Percentiles rank a stretch among this genome's conserved stretches.
phyloP scores from a whole-genome alignment of 805 yeast genomes.

The Candida montana region DNA sequence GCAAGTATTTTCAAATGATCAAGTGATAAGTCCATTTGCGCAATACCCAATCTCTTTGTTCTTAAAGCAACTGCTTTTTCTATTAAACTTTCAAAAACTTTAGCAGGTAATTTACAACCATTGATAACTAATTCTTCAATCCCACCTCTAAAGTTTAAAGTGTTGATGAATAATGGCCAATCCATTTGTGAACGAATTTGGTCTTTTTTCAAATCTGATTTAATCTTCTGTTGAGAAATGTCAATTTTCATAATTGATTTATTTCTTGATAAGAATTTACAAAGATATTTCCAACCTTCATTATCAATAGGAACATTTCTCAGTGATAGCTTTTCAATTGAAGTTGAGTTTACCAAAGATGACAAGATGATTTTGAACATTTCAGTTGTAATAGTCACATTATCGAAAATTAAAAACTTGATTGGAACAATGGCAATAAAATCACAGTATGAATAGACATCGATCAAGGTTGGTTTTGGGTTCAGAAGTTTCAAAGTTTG shows the following conservation, averaged over 20 bases:
- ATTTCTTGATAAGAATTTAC: slow-evolving; percentile 68
- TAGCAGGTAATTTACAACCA: slow-evolving; percentile 65
- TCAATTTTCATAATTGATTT: slow-evolving; percentile 55
- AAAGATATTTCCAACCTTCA: slow-evolving; percentile 73
- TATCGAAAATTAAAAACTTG: slow-evolving; percentile 70
- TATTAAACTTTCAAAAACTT: slow-evolving; percentile 50
- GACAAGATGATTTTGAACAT: slow-evolving; percentile 73
- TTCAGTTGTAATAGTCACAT: slow-evolving; percentile 64
- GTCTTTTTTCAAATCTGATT: slow-evolving; percentile 27
- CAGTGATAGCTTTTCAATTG: slow-evolving; percentile 66
- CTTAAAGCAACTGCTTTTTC: slow-evolving; percentile 46
- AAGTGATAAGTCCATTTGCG: slow-evolving; percentile 59
- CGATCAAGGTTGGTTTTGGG: slow-evolving; percentile 87
- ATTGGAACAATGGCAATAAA: slow-evolving; percentile 83
- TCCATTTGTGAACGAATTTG: slow-evolving; percentile 70
- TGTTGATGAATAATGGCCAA: slow-evolving; percentile 73
- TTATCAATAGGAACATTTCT: slow-evolving; percentile 70
- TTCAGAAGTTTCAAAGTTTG: slow-evolving; percentile 68
- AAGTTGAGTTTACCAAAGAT: slow-evolving; percentile 60
- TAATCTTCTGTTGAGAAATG: slow-evolving; percentile 56
- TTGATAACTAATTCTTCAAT: slow-evolving; percentile 75
- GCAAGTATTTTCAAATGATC: slow-evolving; percentile 52
- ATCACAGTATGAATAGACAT: slow-evolving; percentile 82
- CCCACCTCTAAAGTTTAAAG: slow-evolving; percentile 64
- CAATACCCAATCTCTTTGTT: slow-evolving; percentile 67